These are phyloP conservation scores for Przewalskia tangutica DNA, from an alignment of 257 asterid genomes.

Conservation along the genomic window DNA sequence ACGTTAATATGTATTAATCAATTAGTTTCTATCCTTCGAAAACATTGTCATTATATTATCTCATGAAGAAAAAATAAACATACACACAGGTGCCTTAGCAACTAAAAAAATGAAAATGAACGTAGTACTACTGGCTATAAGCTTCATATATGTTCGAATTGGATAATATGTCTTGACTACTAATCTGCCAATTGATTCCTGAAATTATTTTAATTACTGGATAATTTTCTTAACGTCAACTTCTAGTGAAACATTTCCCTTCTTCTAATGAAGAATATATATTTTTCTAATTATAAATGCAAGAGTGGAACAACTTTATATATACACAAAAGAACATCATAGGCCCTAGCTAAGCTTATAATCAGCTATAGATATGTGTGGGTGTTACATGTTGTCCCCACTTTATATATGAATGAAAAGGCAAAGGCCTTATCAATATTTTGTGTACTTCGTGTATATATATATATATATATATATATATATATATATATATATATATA, in stretches of 20 bases:
- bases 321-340: background rate
- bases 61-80: background rate
- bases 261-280: background rate
- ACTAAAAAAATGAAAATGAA: background rate
- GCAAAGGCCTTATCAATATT: background rate
- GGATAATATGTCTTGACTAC: background rate
- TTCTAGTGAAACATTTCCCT: background rate
- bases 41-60: background rate
- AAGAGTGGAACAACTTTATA: background rate
- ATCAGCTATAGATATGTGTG: background rate
- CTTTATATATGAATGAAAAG: background rate
- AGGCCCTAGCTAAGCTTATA: background rate
- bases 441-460: background rate
- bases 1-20: background rate
- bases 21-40: background rate
- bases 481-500: too few relatives aligned
- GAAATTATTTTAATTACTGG: background rate
- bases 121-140: background rate
- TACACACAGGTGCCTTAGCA: background rate
- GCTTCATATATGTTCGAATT: background rate
- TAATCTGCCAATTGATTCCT: background rate
- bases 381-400: background rate
- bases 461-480: too few relatives aligned
- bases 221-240: background rate
- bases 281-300: background rate